These are phyloP conservation scores for Kazachstania bromeliacearum DNA, from an alignment of 805 yeast genomes.

Conservation along the genomic window DNA sequence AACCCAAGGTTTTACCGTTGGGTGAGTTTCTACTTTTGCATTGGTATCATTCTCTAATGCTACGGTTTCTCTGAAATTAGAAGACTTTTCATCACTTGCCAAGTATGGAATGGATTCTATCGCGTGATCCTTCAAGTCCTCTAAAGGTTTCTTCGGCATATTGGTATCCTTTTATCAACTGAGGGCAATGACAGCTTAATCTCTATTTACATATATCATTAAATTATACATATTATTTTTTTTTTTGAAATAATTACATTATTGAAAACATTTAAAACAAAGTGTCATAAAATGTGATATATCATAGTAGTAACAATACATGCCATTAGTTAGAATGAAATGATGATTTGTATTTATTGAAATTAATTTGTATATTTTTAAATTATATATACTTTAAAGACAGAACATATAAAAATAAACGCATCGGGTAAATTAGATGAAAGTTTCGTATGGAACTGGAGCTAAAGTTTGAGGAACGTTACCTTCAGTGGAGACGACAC, in stretches of 20 bases:
- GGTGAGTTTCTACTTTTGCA: conserved; percentile 9
- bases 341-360: no score
- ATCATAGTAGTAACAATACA: no score
- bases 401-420: no score
- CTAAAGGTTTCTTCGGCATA: conserved; percentile 24
- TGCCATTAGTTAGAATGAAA: no score
- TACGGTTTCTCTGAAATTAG: conserved; percentile 38
- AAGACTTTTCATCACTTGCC: conserved; percentile 64
- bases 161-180: background rate
- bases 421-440: conserved; percentile 89
- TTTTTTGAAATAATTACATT: no score
- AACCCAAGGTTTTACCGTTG: conserved; percentile 47
- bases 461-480: conserved; percentile 94
- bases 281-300: no score
- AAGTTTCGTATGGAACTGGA: conserved; percentile 99
- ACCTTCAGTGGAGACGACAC: conserved; percentile 70
- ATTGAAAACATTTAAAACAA: no score
- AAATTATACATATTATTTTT: no score
- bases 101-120: conserved; percentile 50
- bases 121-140: conserved; percentile 42
- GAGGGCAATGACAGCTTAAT: background rate
- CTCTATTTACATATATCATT: no score
- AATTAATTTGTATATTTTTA: no score
- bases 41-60: conserved; percentile 12
- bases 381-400: no score